Evolutionary conservation across 495 filamentous ascomycete genomes (phyloP).

Genomic region (Massariosphaeria phaeospora): DNA sequence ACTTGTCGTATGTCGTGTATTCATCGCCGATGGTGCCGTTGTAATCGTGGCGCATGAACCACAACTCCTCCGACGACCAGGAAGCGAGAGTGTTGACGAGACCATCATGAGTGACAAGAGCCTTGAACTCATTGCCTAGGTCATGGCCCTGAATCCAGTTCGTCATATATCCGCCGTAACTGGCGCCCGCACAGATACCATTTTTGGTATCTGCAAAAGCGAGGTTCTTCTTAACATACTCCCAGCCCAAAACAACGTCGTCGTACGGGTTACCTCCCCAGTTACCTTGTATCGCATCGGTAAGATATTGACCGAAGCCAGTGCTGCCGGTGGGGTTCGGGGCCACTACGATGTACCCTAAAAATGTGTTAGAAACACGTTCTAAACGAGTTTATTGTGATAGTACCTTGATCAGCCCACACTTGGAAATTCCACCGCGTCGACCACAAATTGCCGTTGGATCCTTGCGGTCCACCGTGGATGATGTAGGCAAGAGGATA

Average conservation of each 20-base stretch:
- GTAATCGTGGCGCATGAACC: slow-evolving; percentile 41
- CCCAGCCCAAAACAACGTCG: slow-evolving; percentile 51
- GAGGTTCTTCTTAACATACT: slow-evolving; percentile 48
- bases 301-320: slow-evolving; percentile 49
- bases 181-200: slow-evolving; percentile 49
- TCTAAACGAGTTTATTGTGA: no score
- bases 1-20: slow-evolving; percentile 44
- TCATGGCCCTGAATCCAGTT: slow-evolving; percentile 56
- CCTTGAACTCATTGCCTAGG: slow-evolving; percentile 51
- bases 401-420: slow-evolving; percentile 55
- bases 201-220: slow-evolving; percentile 48
- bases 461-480: slow-evolving; percentile 52
- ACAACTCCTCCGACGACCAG: slow-evolving; percentile 49
- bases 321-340: slow-evolving; percentile 52
- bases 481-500: slow-evolving; percentile 51
- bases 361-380: no score
- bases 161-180: slow-evolving; percentile 48
- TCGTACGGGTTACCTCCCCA: slow-evolving; percentile 54
- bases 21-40: slow-evolving; percentile 46
- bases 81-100: slow-evolving; percentile 44
- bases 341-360: slow-evolving; percentile 52
- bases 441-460: slow-evolving; percentile 49
- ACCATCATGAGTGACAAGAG: slow-evolving; percentile 46
- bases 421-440: slow-evolving; percentile 50
- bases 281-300: slow-evolving; percentile 45